These are phyloP conservation scores for Rhododendron mucronatum DNA, from an alignment of 148 eudicot species.

Conservation along the genomic window DNA sequence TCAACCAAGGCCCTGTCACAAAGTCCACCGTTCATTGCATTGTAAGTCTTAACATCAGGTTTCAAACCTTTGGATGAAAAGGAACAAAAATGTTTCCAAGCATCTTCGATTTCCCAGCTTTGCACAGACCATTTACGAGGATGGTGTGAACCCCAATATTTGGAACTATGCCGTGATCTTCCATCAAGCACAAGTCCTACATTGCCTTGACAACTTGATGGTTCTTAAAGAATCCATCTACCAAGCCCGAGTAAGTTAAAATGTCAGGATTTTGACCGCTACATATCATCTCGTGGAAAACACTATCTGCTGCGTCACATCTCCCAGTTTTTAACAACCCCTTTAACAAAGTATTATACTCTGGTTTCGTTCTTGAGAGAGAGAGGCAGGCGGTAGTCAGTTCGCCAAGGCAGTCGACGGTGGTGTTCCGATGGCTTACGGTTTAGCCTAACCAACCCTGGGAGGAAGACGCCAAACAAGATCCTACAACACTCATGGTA, in stretches of 20 bases:
- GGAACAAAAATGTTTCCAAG: not conserved
- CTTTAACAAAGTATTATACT: constrained; percentile 3
- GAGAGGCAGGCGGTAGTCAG: too few relatives aligned
- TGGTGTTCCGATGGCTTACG: too few relatives aligned
- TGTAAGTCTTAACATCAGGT: not conserved
- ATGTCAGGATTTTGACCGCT: not conserved
- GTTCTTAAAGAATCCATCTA: not conserved
- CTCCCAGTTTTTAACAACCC: not conserved
- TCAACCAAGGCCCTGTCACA: not conserved
- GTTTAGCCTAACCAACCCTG: too few relatives aligned
- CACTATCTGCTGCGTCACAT: not conserved
- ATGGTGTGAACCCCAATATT: not conserved
- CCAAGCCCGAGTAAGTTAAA: not conserved
- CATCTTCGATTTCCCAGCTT: not conserved
- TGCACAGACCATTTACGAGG: not conserved
- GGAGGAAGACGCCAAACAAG: too few relatives aligned
- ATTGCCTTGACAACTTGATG: not conserved
- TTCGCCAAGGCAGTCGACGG: too few relatives aligned
- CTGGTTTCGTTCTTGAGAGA: too few relatives aligned
- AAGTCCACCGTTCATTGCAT: not conserved
- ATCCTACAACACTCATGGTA: too few relatives aligned
- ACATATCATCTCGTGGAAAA: not conserved
- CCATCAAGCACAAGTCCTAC: not conserved
- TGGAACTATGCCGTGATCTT: not conserved
- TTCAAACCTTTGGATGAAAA: not conserved